phyloP scores from a whole-genome alignment of 805 yeast species.

The Metschnikowia baotianmanensis region DNA sequence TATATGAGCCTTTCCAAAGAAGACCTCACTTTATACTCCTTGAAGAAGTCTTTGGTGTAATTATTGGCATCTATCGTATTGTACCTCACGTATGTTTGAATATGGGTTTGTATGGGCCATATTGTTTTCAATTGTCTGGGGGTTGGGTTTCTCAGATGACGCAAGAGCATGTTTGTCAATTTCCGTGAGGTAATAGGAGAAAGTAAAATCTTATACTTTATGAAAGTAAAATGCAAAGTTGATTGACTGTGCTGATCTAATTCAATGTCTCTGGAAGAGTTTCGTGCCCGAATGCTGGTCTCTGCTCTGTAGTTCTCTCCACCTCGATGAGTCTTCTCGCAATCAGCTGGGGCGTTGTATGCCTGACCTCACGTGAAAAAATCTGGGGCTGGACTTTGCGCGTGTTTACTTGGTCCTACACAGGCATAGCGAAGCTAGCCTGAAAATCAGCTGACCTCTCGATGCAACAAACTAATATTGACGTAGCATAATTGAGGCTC shows the following conservation, averaged over 20 bases:
- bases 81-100: neutral
- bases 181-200: too few relatives aligned
- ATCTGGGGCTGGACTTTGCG: neutral
- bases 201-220: too few relatives aligned
- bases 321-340: neutral
- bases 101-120: too few relatives aligned
- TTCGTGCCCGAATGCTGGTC: too few relatives aligned
- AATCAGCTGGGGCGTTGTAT: neutral
- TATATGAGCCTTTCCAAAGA: constrained; percentile 58
- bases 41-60: constrained; percentile 33
- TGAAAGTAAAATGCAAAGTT: too few relatives aligned
- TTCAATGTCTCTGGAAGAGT: too few relatives aligned
- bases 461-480: too few relatives aligned
- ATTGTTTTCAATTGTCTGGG: neutral
- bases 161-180: neutral
- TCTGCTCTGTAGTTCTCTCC: too few relatives aligned
- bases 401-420: neutral
- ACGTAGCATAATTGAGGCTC: too few relatives aligned
- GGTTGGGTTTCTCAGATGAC: neutral
- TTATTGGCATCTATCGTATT: neutral
- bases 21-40: constrained; percentile 56
- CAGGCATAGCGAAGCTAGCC: neutral
- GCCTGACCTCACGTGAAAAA: neutral
- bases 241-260: too few relatives aligned
- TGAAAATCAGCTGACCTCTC: neutral